Conservation (phyloP, 2,329 filamentous ascomycete genomes). For the Diplodia seriata region DNA sequence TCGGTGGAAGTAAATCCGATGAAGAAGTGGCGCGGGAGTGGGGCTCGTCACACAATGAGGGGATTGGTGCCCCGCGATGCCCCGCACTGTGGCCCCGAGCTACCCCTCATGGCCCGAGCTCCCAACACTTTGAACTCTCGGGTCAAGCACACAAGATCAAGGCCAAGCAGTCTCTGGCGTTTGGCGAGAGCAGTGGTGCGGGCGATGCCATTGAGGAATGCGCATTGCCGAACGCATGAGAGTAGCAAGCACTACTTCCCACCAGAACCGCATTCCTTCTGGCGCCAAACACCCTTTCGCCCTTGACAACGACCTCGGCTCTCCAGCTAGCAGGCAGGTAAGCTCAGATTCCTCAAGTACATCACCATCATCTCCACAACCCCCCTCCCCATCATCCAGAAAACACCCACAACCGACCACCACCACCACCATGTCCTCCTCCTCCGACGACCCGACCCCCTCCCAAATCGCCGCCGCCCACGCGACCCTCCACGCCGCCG, state of each 20-base stretch:
- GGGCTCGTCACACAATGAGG: neutral
- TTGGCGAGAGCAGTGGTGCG: neutral
- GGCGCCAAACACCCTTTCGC: neutral
- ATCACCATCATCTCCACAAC: neutral
- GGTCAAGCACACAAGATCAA: neutral
- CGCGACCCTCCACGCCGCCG: neutral
- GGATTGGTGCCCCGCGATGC: too few species aligned
- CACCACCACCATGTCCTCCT: neutral
- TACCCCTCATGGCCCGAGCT: constrained; percentile 26
- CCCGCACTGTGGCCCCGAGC: constrained; percentile 7
- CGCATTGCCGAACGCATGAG: neutral
- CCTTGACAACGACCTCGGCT: neutral
- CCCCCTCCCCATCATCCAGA: neutral
- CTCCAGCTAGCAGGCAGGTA: neutral
- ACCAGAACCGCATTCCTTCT: too few species aligned
- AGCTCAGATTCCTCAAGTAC: neutral
- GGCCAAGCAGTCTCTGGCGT: too few species aligned
- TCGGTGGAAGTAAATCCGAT: constrained; percentile 10
- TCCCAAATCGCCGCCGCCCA: neutral
- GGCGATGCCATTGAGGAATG: neutral
- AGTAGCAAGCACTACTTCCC: too few species aligned
- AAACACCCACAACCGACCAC: neutral
- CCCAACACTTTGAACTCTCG: neutral
- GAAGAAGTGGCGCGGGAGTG: neutral
- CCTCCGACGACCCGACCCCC: neutral